Conservation (phyloP, 768 basidiomycete genomes). For the Kwoniella botswanensis region DNA sequence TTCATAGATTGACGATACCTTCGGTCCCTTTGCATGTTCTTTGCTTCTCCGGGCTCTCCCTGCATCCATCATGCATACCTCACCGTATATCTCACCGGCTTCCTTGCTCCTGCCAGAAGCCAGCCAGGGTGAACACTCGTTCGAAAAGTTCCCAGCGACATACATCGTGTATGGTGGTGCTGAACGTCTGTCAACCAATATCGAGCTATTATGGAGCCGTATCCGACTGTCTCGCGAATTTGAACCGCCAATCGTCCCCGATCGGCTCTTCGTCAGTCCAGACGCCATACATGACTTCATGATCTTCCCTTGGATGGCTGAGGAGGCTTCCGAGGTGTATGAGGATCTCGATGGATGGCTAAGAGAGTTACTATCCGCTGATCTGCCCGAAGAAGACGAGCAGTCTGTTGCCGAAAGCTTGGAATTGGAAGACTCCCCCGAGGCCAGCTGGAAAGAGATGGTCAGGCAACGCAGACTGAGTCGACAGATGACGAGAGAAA, state of each 20-base stretch:
- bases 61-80: slow-evolving; percentile 37
- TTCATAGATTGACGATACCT: slow-evolving; percentile 47
- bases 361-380: slow-evolving; percentile 32
- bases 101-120: slow-evolving; percentile 30
- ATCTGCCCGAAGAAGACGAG: slow-evolving; percentile 18
- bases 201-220: slow-evolving; percentile 40
- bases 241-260: not conserved
- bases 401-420: slow-evolving; percentile 1
- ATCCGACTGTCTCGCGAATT: slow-evolving; percentile 19
- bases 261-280: slow-evolving; percentile 27
- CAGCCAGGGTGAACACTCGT: slow-evolving; percentile 21
- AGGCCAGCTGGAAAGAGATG: slow-evolving; percentile 10
- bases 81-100: slow-evolving; percentile 45
- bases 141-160: slow-evolving; percentile 42
- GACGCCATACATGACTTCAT: slow-evolving; percentile 49
- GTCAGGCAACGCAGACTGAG: slow-evolving; percentile 7
- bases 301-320: slow-evolving; percentile 53
- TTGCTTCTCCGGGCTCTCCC: slow-evolving; percentile 49
- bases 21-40: slow-evolving; percentile 50
- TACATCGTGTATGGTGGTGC: slow-evolving; percentile 47
- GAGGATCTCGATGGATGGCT: slow-evolving; percentile 46
- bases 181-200: slow-evolving; percentile 41
- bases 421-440: slow-evolving; percentile 2
- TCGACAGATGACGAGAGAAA: slow-evolving; percentile 20
- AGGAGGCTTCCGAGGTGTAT: slow-evolving; percentile 43